These are phyloP conservation scores for Colletotrichum noveboracense DNA, from an alignment of 2,329 filamentous ascomycete genomes.

Conservation along the genomic window DNA sequence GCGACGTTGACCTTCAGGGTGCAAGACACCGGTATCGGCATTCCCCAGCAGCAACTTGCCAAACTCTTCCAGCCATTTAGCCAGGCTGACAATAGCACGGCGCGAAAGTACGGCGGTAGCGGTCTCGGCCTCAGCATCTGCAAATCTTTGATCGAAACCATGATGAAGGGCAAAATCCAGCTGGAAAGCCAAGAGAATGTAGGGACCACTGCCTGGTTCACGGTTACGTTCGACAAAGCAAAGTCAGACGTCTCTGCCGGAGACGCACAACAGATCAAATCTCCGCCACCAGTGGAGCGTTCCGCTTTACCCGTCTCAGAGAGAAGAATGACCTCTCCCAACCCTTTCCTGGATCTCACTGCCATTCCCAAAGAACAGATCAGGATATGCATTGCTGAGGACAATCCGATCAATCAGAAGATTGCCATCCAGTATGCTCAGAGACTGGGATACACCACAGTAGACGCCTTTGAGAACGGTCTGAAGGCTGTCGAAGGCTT, in stretches of 20 bases:
- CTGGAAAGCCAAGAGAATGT: constrained; percentile 77
- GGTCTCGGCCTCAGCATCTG: constrained; percentile 92
- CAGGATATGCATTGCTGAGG: constrained; percentile 91
- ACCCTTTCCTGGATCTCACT: constrained; percentile 69
- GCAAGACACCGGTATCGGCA: constrained; percentile 89
- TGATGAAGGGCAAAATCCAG: constrained; percentile 86
- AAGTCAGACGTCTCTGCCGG: constrained; percentile 64
- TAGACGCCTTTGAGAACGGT: constrained; percentile 90
- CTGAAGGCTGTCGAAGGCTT: constrained; percentile 86
- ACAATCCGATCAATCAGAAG: constrained; percentile 93
- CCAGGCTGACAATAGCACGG: constrained; percentile 89
- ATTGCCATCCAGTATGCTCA: constrained; percentile 92
- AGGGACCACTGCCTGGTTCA: constrained; percentile 79
- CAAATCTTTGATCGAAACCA: constrained; percentile 91
- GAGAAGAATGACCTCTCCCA: constrained; percentile 37
- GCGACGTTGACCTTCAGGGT: constrained; percentile 86
- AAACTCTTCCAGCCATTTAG: constrained; percentile 93
- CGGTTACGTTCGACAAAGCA: constrained; percentile 85
- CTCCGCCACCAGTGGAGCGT: constrained; percentile 40
- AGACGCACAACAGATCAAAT: constrained; percentile 50
- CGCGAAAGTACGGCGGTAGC: constrained; percentile 89
- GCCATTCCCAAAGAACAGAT: constrained; percentile 78
- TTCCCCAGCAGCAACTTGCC: constrained; percentile 79
- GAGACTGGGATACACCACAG: constrained; percentile 79
- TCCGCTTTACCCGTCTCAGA: constrained; percentile 38